Conservation (phyloP, 208 protist genomes). For the Wallacemonas sp. region DNA sequence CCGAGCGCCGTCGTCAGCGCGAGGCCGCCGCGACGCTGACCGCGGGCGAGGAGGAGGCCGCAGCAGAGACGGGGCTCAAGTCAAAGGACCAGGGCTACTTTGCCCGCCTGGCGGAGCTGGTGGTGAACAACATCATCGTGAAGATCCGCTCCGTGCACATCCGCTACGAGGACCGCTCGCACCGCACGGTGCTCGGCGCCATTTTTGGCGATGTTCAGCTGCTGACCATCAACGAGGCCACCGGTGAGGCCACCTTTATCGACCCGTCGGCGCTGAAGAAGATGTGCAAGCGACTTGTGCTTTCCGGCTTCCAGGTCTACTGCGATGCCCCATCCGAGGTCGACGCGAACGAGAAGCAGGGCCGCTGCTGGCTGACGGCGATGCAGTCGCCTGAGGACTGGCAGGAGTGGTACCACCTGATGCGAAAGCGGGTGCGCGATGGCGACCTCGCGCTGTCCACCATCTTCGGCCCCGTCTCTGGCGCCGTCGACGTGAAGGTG, state of each 20-base stretch:
- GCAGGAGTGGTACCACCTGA: constrained; percentile 72
- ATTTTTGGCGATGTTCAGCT: constrained; percentile 77
- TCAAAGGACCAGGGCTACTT: constrained; percentile 53
- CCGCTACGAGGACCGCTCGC: constrained; percentile 77
- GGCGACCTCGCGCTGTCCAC: constrained; percentile 68
- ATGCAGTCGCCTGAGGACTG: constrained; percentile 41
- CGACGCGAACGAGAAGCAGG: constrained; percentile 17
- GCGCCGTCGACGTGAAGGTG: constrained; percentile 56
- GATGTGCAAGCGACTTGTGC: constrained; percentile 73
- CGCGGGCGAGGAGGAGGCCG: constrained; percentile 15
- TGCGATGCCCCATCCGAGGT: constrained; percentile 70
- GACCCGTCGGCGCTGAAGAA: constrained; percentile 59
- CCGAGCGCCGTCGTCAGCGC: constrained; percentile 52
- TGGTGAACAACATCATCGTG: constrained; percentile 90
- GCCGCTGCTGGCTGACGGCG: constrained; percentile 42
- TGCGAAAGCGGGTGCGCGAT: constrained; percentile 65
- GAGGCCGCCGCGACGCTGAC: constrained; percentile 29
- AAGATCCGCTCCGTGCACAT: constrained; percentile 82
- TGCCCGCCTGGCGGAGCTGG: constrained; percentile 72
- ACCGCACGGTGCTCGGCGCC: constrained; percentile 65
- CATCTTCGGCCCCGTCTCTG: constrained; percentile 77
- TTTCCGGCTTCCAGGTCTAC: constrained; percentile 82
- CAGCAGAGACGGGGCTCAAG: too few species aligned
- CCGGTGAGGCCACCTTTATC: constrained; percentile 71
- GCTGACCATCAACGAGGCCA: constrained; percentile 70